Conservation (phyloP, 2,329 filamentous ascomycete genomes). For the Stagonosporopsis cucurbitacearum region DNA sequence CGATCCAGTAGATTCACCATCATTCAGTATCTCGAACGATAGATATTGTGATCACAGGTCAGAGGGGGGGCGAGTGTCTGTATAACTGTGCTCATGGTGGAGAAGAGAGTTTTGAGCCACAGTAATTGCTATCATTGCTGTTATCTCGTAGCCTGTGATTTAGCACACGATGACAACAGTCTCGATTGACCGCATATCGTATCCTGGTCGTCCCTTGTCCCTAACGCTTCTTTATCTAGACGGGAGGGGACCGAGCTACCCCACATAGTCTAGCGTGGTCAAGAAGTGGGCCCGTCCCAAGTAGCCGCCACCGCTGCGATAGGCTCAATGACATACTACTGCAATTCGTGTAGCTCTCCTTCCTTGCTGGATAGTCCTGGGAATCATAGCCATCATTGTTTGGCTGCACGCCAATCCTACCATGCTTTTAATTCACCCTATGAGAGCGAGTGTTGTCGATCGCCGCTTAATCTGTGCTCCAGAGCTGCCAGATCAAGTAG, state of each 20-base stretch:
- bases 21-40: not conserved
- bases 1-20: not conserved
- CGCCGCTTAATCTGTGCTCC: not conserved
- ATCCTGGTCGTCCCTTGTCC: slow-evolving; percentile 22
- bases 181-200: slow-evolving; percentile 2
- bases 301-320: slow-evolving; percentile 11
- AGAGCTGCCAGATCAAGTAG: not conserved
- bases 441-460: not conserved
- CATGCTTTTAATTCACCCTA: slow-evolving; percentile 11
- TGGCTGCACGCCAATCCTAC: not conserved
- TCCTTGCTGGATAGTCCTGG: not conserved
- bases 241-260: slow-evolving; percentile 30
- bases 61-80: not conserved
- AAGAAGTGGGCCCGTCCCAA: slow-evolving; percentile 13
- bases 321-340: slow-evolving; percentile 3
- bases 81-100: not conserved
- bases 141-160: not conserved
- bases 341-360: slow-evolving; percentile 8
- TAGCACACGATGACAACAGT: slow-evolving; percentile 23
- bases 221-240: slow-evolving; percentile 22
- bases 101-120: not conserved
- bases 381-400: not conserved
- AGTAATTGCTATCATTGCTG: not conserved
- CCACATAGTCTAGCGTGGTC: slow-evolving; percentile 26
- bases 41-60: not conserved